Percentiles rank a stretch among this genome's conserved stretches.
Evolutionary conservation across 139 green algal genomes (phyloP).

Genomic region (Coelastrella sp.): DNA sequence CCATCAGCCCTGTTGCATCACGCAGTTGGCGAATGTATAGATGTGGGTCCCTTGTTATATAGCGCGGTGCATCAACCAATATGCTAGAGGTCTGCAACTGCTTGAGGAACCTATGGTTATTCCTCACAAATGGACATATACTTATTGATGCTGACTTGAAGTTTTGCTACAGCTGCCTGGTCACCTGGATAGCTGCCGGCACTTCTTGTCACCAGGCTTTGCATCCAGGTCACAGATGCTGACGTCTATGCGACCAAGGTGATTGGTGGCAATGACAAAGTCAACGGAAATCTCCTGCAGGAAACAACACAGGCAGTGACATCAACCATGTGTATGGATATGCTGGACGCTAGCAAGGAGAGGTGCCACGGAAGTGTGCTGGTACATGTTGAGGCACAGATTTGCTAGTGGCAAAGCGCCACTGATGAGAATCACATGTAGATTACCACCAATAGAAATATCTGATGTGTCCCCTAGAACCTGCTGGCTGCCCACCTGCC

Average conservation of each 20-base stretch:
- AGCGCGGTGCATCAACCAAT: too few relatives aligned
- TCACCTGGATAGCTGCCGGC: constrained; percentile 28
- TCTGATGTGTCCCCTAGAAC: not conserved
- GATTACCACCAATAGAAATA: too few relatives aligned
- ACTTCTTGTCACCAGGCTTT: constrained; percentile 5
- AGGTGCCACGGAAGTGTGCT: not conserved
- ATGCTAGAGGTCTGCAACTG: too few relatives aligned
- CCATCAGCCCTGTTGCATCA: constrained; percentile 31
- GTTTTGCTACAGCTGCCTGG: not conserved
- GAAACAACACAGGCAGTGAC: not conserved
- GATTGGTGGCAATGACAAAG: constrained; percentile 35
- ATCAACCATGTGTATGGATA: not conserved
- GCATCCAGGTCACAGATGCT: constrained; percentile 38
- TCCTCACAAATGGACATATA: too few relatives aligned
- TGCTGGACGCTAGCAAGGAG: not conserved
- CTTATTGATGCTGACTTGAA: too few relatives aligned
- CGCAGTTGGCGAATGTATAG: too few relatives aligned
- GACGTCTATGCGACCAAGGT: constrained; percentile 12
- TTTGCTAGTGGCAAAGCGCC: not conserved
- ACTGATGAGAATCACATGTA: too few relatives aligned
- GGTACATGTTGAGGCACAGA: not conserved
- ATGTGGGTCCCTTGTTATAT: too few relatives aligned
- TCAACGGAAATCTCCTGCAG: constrained; percentile 15
- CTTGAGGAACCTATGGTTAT: too few relatives aligned
- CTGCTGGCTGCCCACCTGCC: not conserved